phyloP scores from a whole-genome alignment of 2,329 filamentous ascomycete species.

The Geoglossum cookeanum region DNA sequence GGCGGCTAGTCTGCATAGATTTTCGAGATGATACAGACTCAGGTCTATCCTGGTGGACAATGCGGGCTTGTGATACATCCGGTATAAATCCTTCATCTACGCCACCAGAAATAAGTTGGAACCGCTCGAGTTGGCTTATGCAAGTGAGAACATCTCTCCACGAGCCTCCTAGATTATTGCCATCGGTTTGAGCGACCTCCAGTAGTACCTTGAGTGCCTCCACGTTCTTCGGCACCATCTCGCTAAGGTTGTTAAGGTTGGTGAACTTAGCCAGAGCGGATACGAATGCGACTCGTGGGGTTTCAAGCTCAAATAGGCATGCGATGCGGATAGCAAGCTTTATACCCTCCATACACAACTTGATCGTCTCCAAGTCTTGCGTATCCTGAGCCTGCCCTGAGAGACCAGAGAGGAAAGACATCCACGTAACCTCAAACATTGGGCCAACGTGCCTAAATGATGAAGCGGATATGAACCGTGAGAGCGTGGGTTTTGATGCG shows the following conservation, averaged over 20 bases:
- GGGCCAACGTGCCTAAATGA: conserved; percentile 90
- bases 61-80: conserved; percentile 71
- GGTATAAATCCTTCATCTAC: conserved; percentile 85
- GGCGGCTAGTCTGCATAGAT: conserved; percentile 39
- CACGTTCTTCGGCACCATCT: conserved; percentile 91
- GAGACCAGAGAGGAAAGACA: conserved; percentile 91
- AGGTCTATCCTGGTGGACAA: conserved; percentile 39
- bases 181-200: conserved; percentile 82
- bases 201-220: conserved; percentile 83
- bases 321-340: conserved; percentile 85
- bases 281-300: conserved; percentile 88
- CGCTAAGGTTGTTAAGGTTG: conserved; percentile 84
- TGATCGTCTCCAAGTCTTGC: conserved; percentile 81
- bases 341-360: conserved; percentile 84
- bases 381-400: conserved; percentile 87
- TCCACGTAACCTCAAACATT: conserved; percentile 99
- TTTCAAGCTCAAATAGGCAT: conserved; percentile 81
- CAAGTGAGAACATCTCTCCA: conserved; percentile 94
- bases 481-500: conserved; percentile 45
- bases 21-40: conserved; percentile 40
- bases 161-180: conserved; percentile 70
- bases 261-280: conserved; percentile 84
- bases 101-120: conserved; percentile 86
- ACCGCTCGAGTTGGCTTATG: conserved; percentile 83
- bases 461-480: conserved; percentile 73